Base-by-base conservation (phyloP, 2,329 filamentous ascomycete species). In the Neonectria sp. region DNA sequence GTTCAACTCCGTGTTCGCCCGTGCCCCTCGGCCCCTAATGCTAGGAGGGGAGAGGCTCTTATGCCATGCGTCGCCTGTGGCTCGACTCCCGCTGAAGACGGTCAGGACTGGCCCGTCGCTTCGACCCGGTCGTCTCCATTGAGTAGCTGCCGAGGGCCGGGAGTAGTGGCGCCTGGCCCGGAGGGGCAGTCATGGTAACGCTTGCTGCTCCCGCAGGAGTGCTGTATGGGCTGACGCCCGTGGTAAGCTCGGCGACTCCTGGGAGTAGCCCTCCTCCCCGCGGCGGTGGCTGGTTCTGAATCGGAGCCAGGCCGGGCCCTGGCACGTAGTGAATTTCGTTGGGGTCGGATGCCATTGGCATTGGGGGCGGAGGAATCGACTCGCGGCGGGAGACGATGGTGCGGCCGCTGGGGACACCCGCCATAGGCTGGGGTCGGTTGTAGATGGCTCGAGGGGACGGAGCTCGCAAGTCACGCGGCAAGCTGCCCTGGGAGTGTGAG, bases 161-260 rank as follows among this genome's bases (percentile, higher is more conserved):
- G 52, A 81, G 73, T 27, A 74, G 55, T 51, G 72, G 79, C 67
- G 76, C 82, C 81, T 64, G 82, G 75, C 31, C 80, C 74, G 29
- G 79, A 77, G 67, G 82, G 81, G 52, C 78, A 31, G 70, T 67
- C 15, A 71, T 55, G 17, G 73, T 70, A 31, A 73, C 61, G 45
- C 75, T 82, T 3, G 82, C 79, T 8, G 86, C 45, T 46, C 75
- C 71, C 2, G 73, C 69, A 5, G 87, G 86, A n/a, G 86, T 87
- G 70, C 82, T 87, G 75, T 91, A 91, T 1, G 88, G 87, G 69
- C 86, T 89, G 35, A 90, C 82, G 13, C 90, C 89, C 0, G 89
- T 91, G 2, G 90, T 91, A 72, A 92, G 83, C 75, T 92, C 89
- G 40, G 87, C 86, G 17, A 92, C 83, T 57, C 89, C 86, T 2